phyloP scores from a whole-genome alignment of 495 filamentous ascomycete species.

The Aspergillus olivimuriae region DNA sequence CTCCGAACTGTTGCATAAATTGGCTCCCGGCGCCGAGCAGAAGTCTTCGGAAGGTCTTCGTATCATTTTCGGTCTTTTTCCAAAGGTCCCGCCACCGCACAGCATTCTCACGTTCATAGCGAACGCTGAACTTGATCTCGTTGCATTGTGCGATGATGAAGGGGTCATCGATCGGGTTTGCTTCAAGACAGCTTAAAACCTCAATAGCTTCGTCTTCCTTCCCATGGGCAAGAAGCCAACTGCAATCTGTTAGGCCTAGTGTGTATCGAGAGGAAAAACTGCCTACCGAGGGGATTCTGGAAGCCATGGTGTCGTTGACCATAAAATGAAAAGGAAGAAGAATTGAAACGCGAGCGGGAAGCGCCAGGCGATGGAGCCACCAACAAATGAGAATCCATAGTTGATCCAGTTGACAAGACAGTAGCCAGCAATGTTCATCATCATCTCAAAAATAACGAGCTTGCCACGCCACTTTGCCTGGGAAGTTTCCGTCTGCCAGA shows the following conservation, averaged over 20 bases:
- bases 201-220: constrained; percentile 38
- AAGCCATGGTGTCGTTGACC: constrained; percentile 44
- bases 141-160: constrained; percentile 38
- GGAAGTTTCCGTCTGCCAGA: constrained; percentile 61
- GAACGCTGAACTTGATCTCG: constrained; percentile 42
- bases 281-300: constrained; percentile 41
- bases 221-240: constrained; percentile 44
- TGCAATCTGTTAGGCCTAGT: constrained; percentile 3
- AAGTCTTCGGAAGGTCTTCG: constrained; percentile 42
- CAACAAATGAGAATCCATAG: constrained; percentile 45
- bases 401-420: constrained; percentile 51
- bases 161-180: constrained; percentile 37
- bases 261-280: not conserved
- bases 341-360: constrained; percentile 49
- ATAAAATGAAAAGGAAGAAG: constrained; percentile 46
- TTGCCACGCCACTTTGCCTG: constrained; percentile 53
- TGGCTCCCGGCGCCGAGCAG: constrained; percentile 46
- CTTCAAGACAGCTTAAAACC: constrained; percentile 45
- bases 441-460: constrained; percentile 54
- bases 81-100: constrained; percentile 41
- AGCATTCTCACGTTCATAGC: constrained; percentile 43
- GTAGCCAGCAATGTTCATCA: constrained; percentile 55
- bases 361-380: constrained; percentile 42
- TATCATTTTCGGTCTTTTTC: constrained; percentile 26
- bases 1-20: constrained; percentile 47